Conservation (phyloP, 768 basidiomycete genomes). For the Butyriboletus loyo region DNA sequence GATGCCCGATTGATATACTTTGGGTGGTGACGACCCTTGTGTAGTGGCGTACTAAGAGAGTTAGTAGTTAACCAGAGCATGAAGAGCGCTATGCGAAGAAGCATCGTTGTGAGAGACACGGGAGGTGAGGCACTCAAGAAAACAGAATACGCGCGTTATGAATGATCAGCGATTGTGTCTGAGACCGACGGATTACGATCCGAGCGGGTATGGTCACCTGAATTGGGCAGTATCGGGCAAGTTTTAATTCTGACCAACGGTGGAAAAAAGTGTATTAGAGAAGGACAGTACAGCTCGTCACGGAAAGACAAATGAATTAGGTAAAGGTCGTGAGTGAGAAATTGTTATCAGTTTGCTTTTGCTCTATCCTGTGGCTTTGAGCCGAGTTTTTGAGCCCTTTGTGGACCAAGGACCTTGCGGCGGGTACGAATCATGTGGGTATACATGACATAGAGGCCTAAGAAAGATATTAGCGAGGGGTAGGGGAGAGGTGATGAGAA, state of each 20-base stretch:
- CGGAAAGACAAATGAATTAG: neutral
- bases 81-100: neutral
- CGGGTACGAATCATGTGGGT: conserved; percentile 60
- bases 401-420: conserved; percentile 47
- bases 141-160: neutral
- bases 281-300: neutral
- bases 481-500: conserved; percentile 10
- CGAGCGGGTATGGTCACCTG: neutral
- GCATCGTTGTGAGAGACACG: conserved; percentile 7
- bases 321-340: neutral
- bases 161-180: conserved; percentile 5
- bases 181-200: conserved; percentile 8
- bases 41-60: conserved; percentile 13
- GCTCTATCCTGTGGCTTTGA: conserved; percentile 32
- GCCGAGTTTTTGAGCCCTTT: conserved; percentile 32
- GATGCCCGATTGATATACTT: neutral
- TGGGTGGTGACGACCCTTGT: neutral
- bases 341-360: conserved; percentile 17
- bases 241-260: conserved; percentile 6
- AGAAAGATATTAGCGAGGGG: neutral
- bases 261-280: conserved; percentile 21
- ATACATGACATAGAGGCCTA: conserved; percentile 54
- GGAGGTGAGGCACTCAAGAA: neutral
- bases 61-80: conserved; percentile 2
- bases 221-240: neutral